These are phyloP conservation scores for Cladophialophora yegresii DNA, from an alignment of 2,329 filamentous ascomycete species.

Conservation along the genomic window DNA sequence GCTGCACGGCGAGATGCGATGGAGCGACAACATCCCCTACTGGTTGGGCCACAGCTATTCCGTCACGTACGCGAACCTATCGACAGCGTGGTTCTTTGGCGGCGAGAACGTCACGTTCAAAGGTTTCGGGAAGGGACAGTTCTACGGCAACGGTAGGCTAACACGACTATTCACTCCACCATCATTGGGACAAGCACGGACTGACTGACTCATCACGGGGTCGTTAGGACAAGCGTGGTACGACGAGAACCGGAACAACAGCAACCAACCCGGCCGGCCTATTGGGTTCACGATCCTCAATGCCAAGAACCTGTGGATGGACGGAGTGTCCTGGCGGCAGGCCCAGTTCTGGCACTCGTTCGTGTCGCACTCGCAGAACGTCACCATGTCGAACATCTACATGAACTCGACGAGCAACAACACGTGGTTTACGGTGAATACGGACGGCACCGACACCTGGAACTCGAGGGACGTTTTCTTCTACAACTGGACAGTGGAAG, in stretches of 20 bases:
- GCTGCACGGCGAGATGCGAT: conserved; percentile 62
- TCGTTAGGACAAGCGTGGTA: conserved; percentile 56
- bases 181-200: not conserved
- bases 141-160: conserved; percentile 59
- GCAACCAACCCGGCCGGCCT: conserved; percentile 21
- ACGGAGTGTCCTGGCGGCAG: conserved; percentile 61
- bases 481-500: conserved; percentile 61
- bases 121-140: conserved; percentile 57
- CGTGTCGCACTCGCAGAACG: conserved; percentile 65
- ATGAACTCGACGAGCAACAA: conserved; percentile 59
- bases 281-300: conserved; percentile 24
- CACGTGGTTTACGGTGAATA: conserved; percentile 63
- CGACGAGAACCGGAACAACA: conserved; percentile 24
- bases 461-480: conserved; percentile 64
- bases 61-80: conserved; percentile 66
- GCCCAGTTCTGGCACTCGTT: conserved; percentile 66
- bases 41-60: conserved; percentile 67
- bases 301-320: conserved; percentile 25
- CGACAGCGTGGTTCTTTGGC: conserved; percentile 67
- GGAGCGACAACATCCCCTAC: conserved; percentile 68
- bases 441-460: conserved; percentile 59
- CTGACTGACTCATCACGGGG: not conserved
- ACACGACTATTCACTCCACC: not conserved
- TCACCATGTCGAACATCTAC: conserved; percentile 64
- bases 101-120: conserved; percentile 69